phyloP scores from a whole-genome alignment of 2,329 filamentous ascomycete genomes.

The Cladosporium sp. region DNA sequence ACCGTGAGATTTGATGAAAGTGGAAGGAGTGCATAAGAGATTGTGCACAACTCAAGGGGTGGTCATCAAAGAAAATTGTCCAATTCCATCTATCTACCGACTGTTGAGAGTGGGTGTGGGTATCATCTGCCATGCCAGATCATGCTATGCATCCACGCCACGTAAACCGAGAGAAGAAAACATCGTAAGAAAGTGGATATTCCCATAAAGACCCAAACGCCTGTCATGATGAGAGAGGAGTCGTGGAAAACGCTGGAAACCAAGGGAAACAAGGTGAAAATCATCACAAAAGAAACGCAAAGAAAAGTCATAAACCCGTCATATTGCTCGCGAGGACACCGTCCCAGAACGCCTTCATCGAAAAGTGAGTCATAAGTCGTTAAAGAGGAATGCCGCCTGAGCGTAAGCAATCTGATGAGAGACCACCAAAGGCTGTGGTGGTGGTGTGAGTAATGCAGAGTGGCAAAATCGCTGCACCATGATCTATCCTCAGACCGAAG shows the following conservation, averaged over 20 bases:
- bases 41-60: too few species aligned
- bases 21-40: too few species aligned
- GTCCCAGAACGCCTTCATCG: background rate
- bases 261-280: background rate
- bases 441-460: background rate
- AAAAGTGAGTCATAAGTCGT: conserved; percentile 3
- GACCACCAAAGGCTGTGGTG: background rate
- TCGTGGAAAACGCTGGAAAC: background rate
- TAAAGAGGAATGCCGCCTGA: conserved; percentile 4
- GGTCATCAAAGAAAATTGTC: too few species aligned
- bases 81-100: conserved; percentile 10
- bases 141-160: conserved; percentile 13
- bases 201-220: too few species aligned
- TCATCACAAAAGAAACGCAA: background rate
- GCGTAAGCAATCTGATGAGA: conserved; percentile 4
- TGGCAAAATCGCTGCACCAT: background rate
- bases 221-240: background rate
- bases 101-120: conserved; percentile 10
- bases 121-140: conserved; percentile 12
- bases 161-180: background rate
- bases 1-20: too few species aligned
- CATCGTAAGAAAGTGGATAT: background rate
- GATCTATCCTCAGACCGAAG: too few species aligned
- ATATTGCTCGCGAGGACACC: background rate
- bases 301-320: background rate